Conservation (phyloP, 2,329 filamentous ascomycete genomes). For the Geoglossum cookeanum region DNA sequence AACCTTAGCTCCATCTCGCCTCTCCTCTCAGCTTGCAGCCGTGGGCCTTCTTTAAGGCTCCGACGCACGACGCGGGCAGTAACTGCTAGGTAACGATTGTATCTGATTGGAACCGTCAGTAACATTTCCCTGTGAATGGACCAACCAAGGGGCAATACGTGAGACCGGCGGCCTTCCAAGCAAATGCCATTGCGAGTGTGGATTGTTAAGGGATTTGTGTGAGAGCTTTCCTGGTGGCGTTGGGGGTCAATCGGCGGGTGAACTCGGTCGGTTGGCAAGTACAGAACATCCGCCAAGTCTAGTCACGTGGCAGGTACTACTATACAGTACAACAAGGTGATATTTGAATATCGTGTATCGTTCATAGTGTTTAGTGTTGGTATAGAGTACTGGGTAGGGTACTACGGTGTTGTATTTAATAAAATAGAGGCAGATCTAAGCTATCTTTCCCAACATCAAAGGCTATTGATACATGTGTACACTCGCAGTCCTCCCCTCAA, state of each 20-base stretch:
- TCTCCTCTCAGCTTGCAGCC: slow-evolving; percentile 71
- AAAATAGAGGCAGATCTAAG: slow-evolving; percentile 12
- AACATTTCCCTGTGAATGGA: neutral
- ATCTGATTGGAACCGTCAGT: slow-evolving; percentile 37
- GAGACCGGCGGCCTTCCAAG: slow-evolving; percentile 95
- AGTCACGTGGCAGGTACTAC: slow-evolving; percentile 5
- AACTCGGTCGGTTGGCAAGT: neutral
- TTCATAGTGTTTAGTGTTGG: slow-evolving; percentile 20
- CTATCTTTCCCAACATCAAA: slow-evolving; percentile 9
- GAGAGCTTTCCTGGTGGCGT: slow-evolving; percentile 8
- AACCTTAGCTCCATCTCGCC: slow-evolving; percentile 80
- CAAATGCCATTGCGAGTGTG: slow-evolving; percentile 68
- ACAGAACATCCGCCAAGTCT: neutral
- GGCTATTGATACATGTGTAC: slow-evolving; percentile 17
- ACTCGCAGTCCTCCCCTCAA: slow-evolving; percentile 12
- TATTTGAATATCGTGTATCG: slow-evolving; percentile 2
- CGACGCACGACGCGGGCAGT: slow-evolving; percentile 88
- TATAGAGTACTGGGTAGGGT: slow-evolving; percentile 7
- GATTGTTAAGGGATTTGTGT: slow-evolving; percentile 11
- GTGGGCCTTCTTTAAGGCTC: slow-evolving; percentile 89
- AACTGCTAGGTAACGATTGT: slow-evolving; percentile 98
- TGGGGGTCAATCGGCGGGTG: slow-evolving; percentile 4
- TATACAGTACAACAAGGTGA: too few relatives aligned
- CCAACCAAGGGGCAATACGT: slow-evolving; percentile 43
- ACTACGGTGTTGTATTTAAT: slow-evolving; percentile 20